These are phyloP conservation scores for Podospora comata DNA, from an alignment of 495 filamentous ascomycete genomes.

Conservation along the genomic window DNA sequence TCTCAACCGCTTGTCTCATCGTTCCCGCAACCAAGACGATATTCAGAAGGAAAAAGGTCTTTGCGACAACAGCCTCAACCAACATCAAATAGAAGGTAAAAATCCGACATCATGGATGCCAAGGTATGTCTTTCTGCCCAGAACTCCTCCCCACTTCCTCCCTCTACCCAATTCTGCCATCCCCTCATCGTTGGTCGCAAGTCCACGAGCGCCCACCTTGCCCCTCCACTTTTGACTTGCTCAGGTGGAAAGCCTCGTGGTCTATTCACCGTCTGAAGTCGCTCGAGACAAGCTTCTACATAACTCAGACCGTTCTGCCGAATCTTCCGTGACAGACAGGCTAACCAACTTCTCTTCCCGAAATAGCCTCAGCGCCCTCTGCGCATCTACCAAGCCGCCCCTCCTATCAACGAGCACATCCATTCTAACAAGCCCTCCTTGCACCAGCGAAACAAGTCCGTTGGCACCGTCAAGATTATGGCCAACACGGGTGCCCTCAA, in stretches of 20 bases:
- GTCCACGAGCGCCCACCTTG: not conserved
- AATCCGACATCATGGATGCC: constrained; percentile 34
- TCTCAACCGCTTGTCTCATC: not conserved
- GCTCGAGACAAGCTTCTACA: not conserved
- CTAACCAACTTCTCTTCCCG: constrained; percentile 10
- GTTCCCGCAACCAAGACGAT: not conserved
- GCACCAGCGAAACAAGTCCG: constrained; percentile 81
- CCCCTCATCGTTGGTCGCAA: constrained; percentile 7
- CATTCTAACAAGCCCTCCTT: constrained; percentile 57
- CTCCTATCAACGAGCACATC: constrained; percentile 68
- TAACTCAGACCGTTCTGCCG: not conserved
- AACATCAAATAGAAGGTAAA: constrained; percentile 14
- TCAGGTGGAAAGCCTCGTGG: not conserved
- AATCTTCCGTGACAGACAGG: constrained; percentile 14
- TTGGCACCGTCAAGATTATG: constrained; percentile 60
- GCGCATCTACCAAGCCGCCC: constrained; percentile 53
- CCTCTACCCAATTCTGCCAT: not conserved
- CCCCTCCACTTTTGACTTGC: constrained; percentile 5
- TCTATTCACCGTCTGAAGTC: not conserved
- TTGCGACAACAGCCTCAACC: constrained; percentile 21
- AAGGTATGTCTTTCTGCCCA: constrained; percentile 32
- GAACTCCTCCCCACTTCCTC: not conserved
- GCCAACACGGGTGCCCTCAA: constrained; percentile 58
- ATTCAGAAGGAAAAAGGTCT: constrained; percentile 2
- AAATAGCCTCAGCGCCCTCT: constrained; percentile 69